A percentile compares a stretch with the other conserved stretches of the same genome.
Conservation (phyloP, 75 land plant genomes). For the Isoetes taiwanensis region DNA sequence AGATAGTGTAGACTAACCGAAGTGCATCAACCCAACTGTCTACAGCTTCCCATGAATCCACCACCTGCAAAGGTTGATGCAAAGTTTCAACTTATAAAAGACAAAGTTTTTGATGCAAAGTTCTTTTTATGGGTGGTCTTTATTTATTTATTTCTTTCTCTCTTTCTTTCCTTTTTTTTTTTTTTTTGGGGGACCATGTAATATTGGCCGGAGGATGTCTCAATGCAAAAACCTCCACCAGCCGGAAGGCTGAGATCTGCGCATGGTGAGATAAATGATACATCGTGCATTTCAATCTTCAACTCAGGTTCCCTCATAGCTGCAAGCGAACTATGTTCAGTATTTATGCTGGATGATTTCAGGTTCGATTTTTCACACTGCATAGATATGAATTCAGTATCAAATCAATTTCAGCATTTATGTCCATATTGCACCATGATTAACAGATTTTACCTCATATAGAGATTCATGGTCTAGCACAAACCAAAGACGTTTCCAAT, state of each 20-base stretch:
- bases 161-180: too few species aligned
- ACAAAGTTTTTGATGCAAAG: too few species aligned
- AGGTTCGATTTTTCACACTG: too few species aligned
- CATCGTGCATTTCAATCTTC: conserved; percentile 61
- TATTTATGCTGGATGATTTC: too few species aligned
- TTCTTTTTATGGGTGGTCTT: too few species aligned
- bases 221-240: conserved; percentile 83
- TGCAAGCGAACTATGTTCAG: too few species aligned
- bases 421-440: too few species aligned
- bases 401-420: background rate
- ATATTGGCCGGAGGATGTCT: conserved; percentile 61
- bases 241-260: conserved; percentile 91
- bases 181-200: conserved; percentile 43
- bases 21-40: conserved; percentile 94
- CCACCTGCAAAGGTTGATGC: conserved; percentile 37
- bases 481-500: conserved; percentile 79
- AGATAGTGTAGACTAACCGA: conserved; percentile 88
- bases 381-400: background rate
- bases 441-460: conserved; percentile 51
- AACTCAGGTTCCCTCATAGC: conserved; percentile 23
- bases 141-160: too few species aligned
- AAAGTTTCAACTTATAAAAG: too few species aligned
- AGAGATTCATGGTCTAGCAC: conserved; percentile 86
- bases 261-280: conserved; percentile 62
- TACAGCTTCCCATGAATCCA: conserved; percentile 79